Conservation (phyloP, 2,329 filamentous ascomycete genomes). For the Aspergillus pseudoterreus region DNA sequence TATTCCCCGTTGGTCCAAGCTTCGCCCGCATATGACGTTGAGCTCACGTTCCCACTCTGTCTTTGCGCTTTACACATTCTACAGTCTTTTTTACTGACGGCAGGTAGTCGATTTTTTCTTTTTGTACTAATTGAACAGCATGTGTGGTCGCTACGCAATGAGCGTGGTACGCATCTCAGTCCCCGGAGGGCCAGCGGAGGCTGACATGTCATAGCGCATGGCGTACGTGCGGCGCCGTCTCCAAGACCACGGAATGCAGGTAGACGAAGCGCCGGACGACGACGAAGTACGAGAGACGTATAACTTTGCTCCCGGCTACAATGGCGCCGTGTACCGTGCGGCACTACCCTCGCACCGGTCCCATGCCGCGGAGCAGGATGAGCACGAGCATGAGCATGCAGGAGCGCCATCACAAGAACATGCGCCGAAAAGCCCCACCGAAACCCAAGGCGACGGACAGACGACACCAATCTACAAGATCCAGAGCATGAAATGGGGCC, state of each 20-base stretch:
- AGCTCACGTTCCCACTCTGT: not conserved
- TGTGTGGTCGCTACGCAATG: slow-evolving; percentile 68
- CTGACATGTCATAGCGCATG: slow-evolving; percentile 56
- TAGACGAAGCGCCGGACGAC: slow-evolving; percentile 69
- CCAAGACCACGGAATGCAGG: slow-evolving; percentile 68
- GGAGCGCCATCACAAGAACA: slow-evolving; percentile 6
- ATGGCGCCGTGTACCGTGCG: slow-evolving; percentile 81
- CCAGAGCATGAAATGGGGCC: slow-evolving; percentile 93
- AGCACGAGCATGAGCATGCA: slow-evolving; percentile 9
- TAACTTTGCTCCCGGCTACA: slow-evolving; percentile 87
- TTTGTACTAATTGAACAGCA: slow-evolving; percentile 29
- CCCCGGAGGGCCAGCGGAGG: not conserved
- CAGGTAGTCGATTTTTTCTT: no score
- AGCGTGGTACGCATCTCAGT: slow-evolving; percentile 47
- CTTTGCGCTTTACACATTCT: not conserved
- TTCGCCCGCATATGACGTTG: not conserved
- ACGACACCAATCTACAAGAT: slow-evolving; percentile 65
- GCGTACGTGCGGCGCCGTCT: slow-evolving; percentile 72
- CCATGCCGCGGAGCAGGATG: slow-evolving; percentile 11
- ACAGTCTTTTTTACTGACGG: no score
- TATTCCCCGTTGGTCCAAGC: not conserved
- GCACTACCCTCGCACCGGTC: slow-evolving; percentile 60
- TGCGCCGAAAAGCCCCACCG: slow-evolving; percentile 6
- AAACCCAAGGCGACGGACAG: slow-evolving; percentile 12
- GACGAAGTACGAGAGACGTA: slow-evolving; percentile 71